phyloP scores from a whole-genome alignment of 2,329 filamentous ascomycete genomes.

The Nigrospora sphaerica region DNA sequence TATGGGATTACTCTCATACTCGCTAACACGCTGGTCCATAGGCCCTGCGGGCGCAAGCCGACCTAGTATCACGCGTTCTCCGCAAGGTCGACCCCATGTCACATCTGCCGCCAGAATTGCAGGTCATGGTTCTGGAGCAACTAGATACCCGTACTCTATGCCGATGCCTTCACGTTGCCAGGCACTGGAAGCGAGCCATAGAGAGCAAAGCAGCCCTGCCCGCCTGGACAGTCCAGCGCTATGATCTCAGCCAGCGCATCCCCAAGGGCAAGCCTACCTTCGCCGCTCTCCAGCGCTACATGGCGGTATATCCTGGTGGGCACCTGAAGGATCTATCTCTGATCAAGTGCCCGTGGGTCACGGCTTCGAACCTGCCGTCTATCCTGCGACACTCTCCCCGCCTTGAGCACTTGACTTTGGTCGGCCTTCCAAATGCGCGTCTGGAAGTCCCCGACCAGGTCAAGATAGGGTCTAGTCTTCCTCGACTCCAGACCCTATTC shows the following conservation, averaged over 20 bases:
- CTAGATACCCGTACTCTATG: too few relatives aligned
- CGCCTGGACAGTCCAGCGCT: not conserved
- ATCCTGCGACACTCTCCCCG: too few relatives aligned
- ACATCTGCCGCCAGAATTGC: constrained; percentile 16
- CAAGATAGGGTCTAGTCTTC: not conserved
- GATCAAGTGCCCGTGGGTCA: too few relatives aligned
- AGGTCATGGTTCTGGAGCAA: constrained; percentile 13
- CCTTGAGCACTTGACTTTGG: too few relatives aligned
- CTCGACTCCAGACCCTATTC: constrained; percentile 10
- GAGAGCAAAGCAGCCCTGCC: not conserved
- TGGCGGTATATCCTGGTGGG: not conserved
- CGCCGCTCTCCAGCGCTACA: not conserved
- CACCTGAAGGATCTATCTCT: not conserved
- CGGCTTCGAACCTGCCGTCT: too few relatives aligned
- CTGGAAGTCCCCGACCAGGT: too few relatives aligned
- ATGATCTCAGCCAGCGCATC: not conserved
- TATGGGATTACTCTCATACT: not conserved
- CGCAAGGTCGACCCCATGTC: constrained; percentile 3
- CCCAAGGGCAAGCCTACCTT: not conserved
- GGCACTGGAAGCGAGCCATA: constrained; percentile 8
- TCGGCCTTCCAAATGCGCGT: too few relatives aligned
- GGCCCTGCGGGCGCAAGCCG: not conserved
- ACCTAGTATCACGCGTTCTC: not conserved
- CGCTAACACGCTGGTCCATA: constrained; percentile 7
- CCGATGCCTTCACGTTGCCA: constrained; percentile 15